Evolutionary conservation across 2,329 filamentous ascomycete genomes (phyloP), one percentile per base, ranked within the genome.

Genomic region (Clonostachys rhizophaga): DNA sequence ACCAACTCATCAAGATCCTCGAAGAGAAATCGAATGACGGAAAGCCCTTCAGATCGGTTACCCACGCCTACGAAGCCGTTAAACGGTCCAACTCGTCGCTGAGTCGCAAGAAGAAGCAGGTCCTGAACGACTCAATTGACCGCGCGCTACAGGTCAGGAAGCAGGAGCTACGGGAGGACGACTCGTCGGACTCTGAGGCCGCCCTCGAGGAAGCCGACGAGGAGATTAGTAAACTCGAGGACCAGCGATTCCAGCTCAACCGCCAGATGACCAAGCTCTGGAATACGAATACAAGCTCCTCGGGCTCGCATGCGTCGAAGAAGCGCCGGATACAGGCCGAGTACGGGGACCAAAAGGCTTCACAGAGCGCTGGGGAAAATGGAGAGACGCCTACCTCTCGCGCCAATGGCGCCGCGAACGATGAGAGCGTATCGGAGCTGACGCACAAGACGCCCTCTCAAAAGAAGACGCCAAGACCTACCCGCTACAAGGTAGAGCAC

Each of bases 81-180:
- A 89, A 91, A 56, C 71, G 75, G 44, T 96, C 91, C 13, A 96
- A 96, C 63, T 95, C 91, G 0, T 91, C 87, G 55, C 68, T 97
- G 18, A 89, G 88, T 52, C 77, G 94, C 18, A 83, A 87, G 54
- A 90, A 89, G 37, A 95, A 94, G 65, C 85, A 84, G 50, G 74
- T 86, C 1, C 70, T 97, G 2, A 89, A 96, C 63, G 88, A 94
- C 52, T 86, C 87, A 35, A 89, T 97, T 52, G 90, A 95, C 51
- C 77, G 89, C 8, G 89, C 91, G 0, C 70, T 96, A 14, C 79
- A 84, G 8, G 81, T 90, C 16, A 72, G 92, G 6, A 86, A 84
- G 53, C 81, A 89, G 54, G 78, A 84, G 50, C 64, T 72, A 13
- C 76, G 72, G 42, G 76, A 79, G 20, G 79, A 77, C 5, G 79